These are phyloP conservation scores for Cordyceps pruinosa DNA, from an alignment of 2,329 filamentous ascomycete species.

Conservation along the genomic window DNA sequence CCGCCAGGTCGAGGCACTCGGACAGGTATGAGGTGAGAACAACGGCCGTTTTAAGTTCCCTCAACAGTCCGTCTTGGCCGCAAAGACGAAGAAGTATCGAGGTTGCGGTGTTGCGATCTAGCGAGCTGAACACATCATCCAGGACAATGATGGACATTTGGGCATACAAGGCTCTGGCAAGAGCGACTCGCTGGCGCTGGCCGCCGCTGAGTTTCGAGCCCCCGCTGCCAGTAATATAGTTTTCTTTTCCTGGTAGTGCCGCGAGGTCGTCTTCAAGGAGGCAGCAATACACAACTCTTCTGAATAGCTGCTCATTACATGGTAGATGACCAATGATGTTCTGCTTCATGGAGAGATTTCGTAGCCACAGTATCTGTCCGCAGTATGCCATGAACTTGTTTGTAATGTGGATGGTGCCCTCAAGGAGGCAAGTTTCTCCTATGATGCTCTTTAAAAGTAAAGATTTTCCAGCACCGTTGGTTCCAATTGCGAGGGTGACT, in stretches of 20 bases:
- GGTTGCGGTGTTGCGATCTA: not conserved
- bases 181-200: not conserved
- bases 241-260: not conserved
- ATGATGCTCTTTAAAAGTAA: not conserved
- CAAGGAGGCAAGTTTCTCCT: not conserved
- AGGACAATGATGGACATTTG: not conserved
- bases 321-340: not conserved
- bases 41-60: not conserved
- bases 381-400: not conserved
- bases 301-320: not conserved
- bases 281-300: not conserved
- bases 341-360: not conserved
- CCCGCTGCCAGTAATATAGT: not conserved
- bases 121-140: not conserved
- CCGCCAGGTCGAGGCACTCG: not conserved
- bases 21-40: not conserved
- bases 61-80: conserved; percentile 7
- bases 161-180: not conserved
- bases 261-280: not conserved
- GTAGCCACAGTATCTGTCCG: not conserved
- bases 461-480: not conserved
- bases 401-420: not conserved
- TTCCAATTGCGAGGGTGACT: not conserved
- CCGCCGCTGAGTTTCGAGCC: not conserved
- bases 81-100: not conserved